phyloP scores from a whole-genome alignment of 176 grass and related monocot species.

The Triticum urartu region DNA sequence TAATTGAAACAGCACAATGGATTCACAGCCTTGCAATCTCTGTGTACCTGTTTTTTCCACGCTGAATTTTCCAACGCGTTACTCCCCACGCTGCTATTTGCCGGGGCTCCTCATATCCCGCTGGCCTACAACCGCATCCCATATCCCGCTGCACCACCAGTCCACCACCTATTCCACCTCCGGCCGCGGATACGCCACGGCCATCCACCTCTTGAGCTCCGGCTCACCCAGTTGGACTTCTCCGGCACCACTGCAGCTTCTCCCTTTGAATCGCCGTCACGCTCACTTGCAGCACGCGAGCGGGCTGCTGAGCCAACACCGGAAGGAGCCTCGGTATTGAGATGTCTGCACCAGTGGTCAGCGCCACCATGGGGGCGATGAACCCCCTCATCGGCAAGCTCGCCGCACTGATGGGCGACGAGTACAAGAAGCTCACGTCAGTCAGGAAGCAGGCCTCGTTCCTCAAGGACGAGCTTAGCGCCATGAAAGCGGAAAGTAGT shows the following conservation, averaged over 20 bases:
- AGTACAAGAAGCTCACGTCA: not conserved
- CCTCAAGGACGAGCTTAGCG: not conserved
- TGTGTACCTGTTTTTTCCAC: not conserved
- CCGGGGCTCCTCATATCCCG: not conserved
- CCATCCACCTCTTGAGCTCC: not conserved
- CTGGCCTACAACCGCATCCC: too few relatives aligned
- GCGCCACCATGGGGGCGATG: not conserved
- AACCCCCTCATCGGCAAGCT: slow-evolving; percentile 6
- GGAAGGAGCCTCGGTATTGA: too few relatives aligned
- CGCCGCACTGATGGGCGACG: not conserved
- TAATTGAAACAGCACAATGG: too few relatives aligned
- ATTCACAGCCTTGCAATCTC: not conserved
- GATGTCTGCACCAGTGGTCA: not conserved
- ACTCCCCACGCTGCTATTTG: not conserved
- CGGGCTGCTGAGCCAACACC: too few relatives aligned
- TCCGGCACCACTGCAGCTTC: not conserved
- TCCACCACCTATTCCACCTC: not conserved
- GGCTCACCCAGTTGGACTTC: not conserved
- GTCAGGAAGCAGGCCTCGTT: not conserved
- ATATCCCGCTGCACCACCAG: too few relatives aligned
- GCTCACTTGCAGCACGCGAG: too few relatives aligned
- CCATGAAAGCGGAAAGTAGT: not conserved
- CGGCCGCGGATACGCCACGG: not conserved
- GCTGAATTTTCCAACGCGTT: not conserved
- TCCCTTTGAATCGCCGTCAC: not conserved